phyloP scores from a whole-genome alignment of 2,329 filamentous ascomycete species.

The Acrodontium crateriforme region DNA sequence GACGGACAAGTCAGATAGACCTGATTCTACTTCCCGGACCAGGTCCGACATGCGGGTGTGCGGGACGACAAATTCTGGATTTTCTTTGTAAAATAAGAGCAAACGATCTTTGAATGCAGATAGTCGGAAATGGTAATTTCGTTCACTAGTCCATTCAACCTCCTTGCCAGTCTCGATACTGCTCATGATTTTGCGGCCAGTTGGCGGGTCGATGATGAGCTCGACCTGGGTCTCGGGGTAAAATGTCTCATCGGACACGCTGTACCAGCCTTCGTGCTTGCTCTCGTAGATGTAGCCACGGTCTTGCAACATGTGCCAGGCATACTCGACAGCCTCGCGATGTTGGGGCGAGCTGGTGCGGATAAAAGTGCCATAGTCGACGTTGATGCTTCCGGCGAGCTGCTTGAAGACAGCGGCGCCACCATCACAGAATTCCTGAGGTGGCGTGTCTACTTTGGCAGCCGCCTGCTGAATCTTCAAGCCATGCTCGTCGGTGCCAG shows the following conservation, averaged over 20 bases:
- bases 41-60: constrained; percentile 62
- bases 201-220: constrained; percentile 60
- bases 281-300: constrained; percentile 68
- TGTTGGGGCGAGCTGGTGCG: constrained; percentile 80
- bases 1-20: constrained; percentile 76
- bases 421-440: constrained; percentile 77
- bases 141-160: constrained; percentile 88
- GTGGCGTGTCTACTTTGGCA: constrained; percentile 50
- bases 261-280: constrained; percentile 92
- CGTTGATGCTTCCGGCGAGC: constrained; percentile 53
- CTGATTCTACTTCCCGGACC: constrained; percentile 58
- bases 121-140: constrained; percentile 88
- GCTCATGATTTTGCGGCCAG: constrained; percentile 69
- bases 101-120: constrained; percentile 69
- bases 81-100: constrained; percentile 63
- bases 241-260: constrained; percentile 90
- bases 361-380: constrained; percentile 77
- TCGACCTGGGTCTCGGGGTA: constrained; percentile 69
- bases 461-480: constrained; percentile 93
- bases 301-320: constrained; percentile 71
- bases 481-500: constrained; percentile 93
- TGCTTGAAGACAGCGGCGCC: constrained; percentile 68
- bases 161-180: constrained; percentile 71
- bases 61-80: constrained; percentile 67
- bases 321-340: constrained; percentile 70